These are phyloP conservation scores for Talaromyces wortmannii DNA, from an alignment of 495 filamentous ascomycete species.

Conservation along the genomic window DNA sequence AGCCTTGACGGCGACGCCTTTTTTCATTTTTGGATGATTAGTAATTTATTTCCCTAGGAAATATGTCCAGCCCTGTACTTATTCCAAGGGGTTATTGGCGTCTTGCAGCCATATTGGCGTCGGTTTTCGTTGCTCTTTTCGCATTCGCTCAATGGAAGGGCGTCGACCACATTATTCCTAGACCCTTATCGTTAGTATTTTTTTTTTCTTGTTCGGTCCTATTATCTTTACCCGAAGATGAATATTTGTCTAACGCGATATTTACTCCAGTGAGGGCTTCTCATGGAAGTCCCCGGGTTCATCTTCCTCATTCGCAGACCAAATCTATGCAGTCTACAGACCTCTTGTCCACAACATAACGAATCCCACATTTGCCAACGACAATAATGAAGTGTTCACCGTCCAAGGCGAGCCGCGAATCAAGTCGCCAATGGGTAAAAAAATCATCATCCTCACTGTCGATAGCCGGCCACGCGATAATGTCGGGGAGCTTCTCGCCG, in stretches of 20 bases:
- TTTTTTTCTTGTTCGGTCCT: not conserved
- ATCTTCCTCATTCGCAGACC: not conserved
- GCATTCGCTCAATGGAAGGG: not conserved
- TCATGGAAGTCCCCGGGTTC: not conserved
- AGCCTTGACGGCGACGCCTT: too few relatives aligned
- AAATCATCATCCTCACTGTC: constrained; percentile 30
- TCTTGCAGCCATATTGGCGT: not conserved
- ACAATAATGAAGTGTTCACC: not conserved
- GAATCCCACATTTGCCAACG: not conserved
- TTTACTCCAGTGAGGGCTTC: not conserved
- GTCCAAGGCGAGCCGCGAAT: not conserved
- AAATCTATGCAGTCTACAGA: not conserved
- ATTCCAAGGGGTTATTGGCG: not conserved
- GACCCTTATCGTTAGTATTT: not conserved
- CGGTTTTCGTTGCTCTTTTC: not conserved
- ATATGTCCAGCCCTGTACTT: not conserved
- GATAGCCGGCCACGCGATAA: constrained; percentile 25
- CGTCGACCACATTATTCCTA: not conserved
- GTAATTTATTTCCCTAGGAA: too few relatives aligned
- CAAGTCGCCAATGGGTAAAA: constrained; percentile 16
- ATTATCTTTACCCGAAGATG: not conserved
- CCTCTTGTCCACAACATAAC: constrained; percentile 1
- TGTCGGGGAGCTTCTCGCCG: constrained; percentile 17
- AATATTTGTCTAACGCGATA: not conserved
- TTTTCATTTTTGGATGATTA: too few relatives aligned